phyloP scores from a whole-genome alignment of 2,329 filamentous ascomycete species.

The Colletotrichum sp. region DNA sequence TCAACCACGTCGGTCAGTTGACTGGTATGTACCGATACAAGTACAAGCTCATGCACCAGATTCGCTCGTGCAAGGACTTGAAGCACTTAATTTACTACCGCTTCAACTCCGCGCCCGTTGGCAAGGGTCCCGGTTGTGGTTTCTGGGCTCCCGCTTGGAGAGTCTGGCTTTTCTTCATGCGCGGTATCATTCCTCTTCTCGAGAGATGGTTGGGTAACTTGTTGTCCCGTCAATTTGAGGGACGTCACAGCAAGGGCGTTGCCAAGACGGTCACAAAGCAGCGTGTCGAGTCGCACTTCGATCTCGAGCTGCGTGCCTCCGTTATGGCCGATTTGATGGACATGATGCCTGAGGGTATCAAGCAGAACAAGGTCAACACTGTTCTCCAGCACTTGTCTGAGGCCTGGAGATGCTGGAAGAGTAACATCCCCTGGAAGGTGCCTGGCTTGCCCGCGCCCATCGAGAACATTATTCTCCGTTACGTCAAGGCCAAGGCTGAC shows the following conservation, averaged over 20 bases:
- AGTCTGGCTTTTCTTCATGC: constrained; percentile 99
- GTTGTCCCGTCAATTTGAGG: constrained; percentile 96
- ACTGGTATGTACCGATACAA: constrained; percentile 99
- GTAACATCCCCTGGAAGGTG: constrained; percentile 99
- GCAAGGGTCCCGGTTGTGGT: constrained; percentile 96
- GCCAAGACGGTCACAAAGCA: constrained; percentile 99
- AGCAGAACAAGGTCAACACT: constrained; percentile 99
- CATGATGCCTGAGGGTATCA: constrained; percentile 99
- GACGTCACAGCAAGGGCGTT: constrained; percentile 97
- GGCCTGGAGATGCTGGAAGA: constrained; percentile 99
- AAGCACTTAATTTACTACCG: constrained; percentile 99
- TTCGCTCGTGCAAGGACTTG: constrained; percentile 96
- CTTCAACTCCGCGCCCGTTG: constrained; percentile 96
- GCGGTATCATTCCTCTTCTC: constrained; percentile 94
- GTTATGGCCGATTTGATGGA: constrained; percentile 99
- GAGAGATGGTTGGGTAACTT: constrained; percentile 98
- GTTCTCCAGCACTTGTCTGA: constrained; percentile 97
- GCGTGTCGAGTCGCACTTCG: constrained; percentile 97
- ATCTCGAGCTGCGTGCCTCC: constrained; percentile 93
- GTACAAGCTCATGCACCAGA: constrained; percentile 99
- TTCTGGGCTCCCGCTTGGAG: constrained; percentile 99
- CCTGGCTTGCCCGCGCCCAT: constrained; percentile 95
- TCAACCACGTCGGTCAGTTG: constrained; percentile 97
- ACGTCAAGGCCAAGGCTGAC: constrained; percentile 98
- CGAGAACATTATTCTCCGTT: constrained; percentile 97